Conservation (phyloP, 192 early-diverging fungal species). For the Linnemannia elongata region DNA sequence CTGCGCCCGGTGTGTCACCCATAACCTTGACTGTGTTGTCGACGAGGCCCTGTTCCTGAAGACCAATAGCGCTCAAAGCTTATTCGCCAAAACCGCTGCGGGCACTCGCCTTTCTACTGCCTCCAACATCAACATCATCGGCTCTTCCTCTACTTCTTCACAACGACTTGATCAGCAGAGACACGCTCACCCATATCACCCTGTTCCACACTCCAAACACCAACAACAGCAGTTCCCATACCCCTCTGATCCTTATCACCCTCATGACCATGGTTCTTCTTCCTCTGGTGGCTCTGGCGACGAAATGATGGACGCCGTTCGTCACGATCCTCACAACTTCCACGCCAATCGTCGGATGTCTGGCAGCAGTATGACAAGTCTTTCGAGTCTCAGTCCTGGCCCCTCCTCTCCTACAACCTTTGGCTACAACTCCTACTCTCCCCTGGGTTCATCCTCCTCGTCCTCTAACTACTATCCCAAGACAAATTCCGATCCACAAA, state of each 20-base stretch:
- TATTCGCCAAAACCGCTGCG: background rate
- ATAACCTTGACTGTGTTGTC: conserved; percentile 36
- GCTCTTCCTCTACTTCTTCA: background rate
- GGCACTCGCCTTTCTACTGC: background rate
- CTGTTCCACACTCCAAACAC: background rate
- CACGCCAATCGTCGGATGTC: conserved; percentile 21
- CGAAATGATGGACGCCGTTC: background rate
- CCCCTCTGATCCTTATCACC: background rate
- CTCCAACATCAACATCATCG: background rate
- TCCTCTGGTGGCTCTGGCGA: conserved; percentile 26
- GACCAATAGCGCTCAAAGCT: conserved; percentile 23
- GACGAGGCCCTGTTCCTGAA: conserved; percentile 36
- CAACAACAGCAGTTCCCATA: background rate
- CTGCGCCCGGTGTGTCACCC: conserved; percentile 25
- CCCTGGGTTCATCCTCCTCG: conserved; percentile 5
- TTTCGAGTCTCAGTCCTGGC: conserved; percentile 22
- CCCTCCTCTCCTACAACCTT: conserved; percentile 25
- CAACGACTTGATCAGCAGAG: background rate
- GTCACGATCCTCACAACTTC: background rate
- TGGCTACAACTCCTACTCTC: background rate
- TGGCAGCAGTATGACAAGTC: conserved; percentile 16
- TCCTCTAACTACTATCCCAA: background rate
- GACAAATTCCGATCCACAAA: background rate
- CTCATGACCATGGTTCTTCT: background rate
- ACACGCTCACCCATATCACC: background rate